Base-by-base conservation (phyloP, 768 basidiomycete species). In the Leccinum rimulosum region DNA sequence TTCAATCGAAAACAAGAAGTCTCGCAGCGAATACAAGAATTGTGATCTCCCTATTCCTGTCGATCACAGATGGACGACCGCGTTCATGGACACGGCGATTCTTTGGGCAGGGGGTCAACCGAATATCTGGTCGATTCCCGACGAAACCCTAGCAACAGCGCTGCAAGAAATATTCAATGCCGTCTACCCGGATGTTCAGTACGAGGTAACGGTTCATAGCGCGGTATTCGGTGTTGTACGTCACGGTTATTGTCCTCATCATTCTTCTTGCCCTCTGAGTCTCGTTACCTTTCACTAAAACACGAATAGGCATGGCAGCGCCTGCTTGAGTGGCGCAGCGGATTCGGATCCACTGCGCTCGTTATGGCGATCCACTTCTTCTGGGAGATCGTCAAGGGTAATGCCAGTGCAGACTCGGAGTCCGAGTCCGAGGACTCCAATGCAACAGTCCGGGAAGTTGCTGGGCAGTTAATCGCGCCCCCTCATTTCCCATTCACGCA, bases 261-360 rank as follows among this genome's bases (percentile, higher is more conserved):
- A 22, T 22, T 22, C 22, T 22, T 22, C 22, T 22, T 22, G 12
- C 25, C n/a, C 25, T 22, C 19, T 40, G 30, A 2, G 30, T 12
- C 25, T 30, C 14, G 15, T 51, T 28, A 1, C 6, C 30, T 12
- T 51, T 50, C 22, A 19, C 54, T 43, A 12, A 50, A 50, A 43
- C 11, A 22, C 15, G 5, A 3, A 59, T 52, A 60, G 54, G 59
- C 28, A 8, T 56, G 31, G 33, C 54, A 60, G 50, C 15, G 28
- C 6, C 33, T 60, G 50, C 40, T 47, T 12, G 54, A 59, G 30
- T 59, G 58, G 53, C 28, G 8, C n/a, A 59, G 48, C 19, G 58
- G 52, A 43, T 54, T 59, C 2, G 30, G 54, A n/a, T 50, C 54
- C 0, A 55, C 49, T 6, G 36, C 58, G 3, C 54, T 59, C 3